phyloP scores from a whole-genome alignment of 2,329 filamentous ascomycete genomes.

The Neopestalotiopsis sp. region DNA sequence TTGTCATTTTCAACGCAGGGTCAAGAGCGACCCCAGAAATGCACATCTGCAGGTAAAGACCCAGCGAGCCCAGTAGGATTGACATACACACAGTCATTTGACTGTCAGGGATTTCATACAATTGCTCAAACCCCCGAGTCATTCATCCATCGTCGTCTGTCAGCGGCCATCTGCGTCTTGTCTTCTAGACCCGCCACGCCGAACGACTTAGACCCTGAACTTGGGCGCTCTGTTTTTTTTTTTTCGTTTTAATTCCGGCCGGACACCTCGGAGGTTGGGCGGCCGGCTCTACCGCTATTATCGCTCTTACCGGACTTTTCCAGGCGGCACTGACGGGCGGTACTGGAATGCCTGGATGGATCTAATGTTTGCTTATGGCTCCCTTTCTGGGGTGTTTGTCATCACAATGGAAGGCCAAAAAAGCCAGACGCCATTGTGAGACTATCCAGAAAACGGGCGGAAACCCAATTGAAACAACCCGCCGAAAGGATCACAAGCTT shows the following conservation, averaged over 20 bases:
- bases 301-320: not conserved
- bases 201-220: not conserved
- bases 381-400: not conserved
- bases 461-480: not conserved
- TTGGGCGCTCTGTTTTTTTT: not conserved
- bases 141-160: not conserved
- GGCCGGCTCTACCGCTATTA: not conserved
- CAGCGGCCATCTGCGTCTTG: not conserved
- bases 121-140: not conserved
- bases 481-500: not conserved
- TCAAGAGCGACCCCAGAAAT: not conserved
- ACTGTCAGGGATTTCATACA: not conserved
- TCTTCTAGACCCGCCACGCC: not conserved
- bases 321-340: not conserved
- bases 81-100: no score
- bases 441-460: not conserved
- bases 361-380: not conserved
- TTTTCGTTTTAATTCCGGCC: constrained; percentile 4
- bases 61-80: no score
- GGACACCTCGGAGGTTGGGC: not conserved
- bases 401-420: not conserved
- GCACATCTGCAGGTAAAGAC: no score
- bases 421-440: not conserved
- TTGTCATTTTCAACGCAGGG: not conserved
- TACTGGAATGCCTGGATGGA: not conserved